Conservation (phyloP, 2,329 filamentous ascomycete species). For the Massarina eburnea region DNA sequence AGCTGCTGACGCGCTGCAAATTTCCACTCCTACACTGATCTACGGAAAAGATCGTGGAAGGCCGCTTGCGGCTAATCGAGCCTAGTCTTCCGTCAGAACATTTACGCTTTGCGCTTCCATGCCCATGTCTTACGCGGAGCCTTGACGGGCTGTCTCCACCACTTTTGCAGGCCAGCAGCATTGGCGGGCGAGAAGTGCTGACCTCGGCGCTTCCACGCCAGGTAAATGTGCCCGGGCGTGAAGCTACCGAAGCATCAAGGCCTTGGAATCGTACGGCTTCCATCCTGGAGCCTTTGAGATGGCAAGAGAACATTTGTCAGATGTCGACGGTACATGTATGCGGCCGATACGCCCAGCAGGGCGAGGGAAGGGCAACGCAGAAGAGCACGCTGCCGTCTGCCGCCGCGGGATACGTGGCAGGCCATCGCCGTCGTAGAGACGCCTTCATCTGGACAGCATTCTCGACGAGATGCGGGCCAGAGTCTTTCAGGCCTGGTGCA, state of each 20-base stretch:
- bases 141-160: too few species aligned
- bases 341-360: constrained; percentile 26
- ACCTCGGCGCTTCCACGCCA: too few species aligned
- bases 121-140: too few species aligned
- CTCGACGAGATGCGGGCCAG: constrained; percentile 17
- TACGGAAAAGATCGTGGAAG: constrained; percentile 36
- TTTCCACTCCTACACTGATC: constrained; percentile 36
- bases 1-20: constrained; percentile 38
- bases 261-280: constrained; percentile 23
- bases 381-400: constrained; percentile 27
- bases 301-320: constrained; percentile 31
- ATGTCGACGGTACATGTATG: constrained; percentile 15
- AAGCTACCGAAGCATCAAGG: constrained; percentile 22
- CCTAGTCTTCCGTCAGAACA: constrained; percentile 31
- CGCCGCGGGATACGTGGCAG: constrained; percentile 26
- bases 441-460: constrained; percentile 18
- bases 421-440: constrained; percentile 17
- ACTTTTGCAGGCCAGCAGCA: too few species aligned
- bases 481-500: constrained; percentile 28
- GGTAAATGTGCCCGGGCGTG: too few species aligned
- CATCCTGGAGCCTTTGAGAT: constrained; percentile 27
- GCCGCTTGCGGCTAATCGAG: constrained; percentile 29
- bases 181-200: too few species aligned
- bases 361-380: constrained; percentile 23
- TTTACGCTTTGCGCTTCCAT: not conserved